phyloP scores from a whole-genome alignment of 1,284 basidiomycete genomes.

The Trichosporon sp. region DNA sequence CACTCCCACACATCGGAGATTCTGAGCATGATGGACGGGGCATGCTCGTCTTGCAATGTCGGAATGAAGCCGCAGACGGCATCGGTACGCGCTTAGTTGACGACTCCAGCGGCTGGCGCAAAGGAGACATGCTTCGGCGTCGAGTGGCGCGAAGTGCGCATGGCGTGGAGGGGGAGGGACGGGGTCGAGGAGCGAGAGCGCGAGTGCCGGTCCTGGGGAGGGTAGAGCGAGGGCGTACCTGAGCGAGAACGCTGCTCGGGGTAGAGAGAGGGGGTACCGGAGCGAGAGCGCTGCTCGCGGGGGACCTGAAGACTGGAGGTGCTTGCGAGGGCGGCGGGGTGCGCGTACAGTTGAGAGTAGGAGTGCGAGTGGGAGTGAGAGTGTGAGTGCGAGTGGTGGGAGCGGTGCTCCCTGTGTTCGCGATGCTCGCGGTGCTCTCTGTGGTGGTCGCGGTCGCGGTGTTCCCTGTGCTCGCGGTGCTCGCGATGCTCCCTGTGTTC shows the following conservation, averaged over 20 bases:
- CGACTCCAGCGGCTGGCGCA: not conserved
- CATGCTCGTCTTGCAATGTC: no score
- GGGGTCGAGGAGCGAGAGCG: not conserved
- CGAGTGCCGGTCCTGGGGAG: not conserved
- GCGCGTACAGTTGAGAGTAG: not conserved
- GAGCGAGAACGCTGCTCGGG: not conserved
- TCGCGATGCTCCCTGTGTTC: slow-evolving; percentile 1
- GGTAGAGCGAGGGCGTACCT: not conserved
- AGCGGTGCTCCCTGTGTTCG: not conserved
- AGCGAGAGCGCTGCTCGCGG: not conserved
- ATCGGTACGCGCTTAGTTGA: not conserved
- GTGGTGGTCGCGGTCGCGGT: not conserved
- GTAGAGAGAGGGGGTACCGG: not conserved
- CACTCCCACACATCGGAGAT: no score
- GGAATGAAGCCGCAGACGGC: no score
- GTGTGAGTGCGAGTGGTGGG: not conserved
- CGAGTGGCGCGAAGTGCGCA: not conserved
- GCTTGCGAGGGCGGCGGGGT: not conserved
- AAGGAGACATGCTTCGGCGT: slow-evolving; percentile 3
- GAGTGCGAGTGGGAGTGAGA: no score
- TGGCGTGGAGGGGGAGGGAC: not conserved
- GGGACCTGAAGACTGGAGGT: not conserved
- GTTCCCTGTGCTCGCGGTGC: not conserved
- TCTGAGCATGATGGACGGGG: no score
- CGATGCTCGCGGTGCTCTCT: not conserved